Conservation (phyloP, 2,329 filamentous ascomycete species). For the Hymenoscyphus occultus region DNA sequence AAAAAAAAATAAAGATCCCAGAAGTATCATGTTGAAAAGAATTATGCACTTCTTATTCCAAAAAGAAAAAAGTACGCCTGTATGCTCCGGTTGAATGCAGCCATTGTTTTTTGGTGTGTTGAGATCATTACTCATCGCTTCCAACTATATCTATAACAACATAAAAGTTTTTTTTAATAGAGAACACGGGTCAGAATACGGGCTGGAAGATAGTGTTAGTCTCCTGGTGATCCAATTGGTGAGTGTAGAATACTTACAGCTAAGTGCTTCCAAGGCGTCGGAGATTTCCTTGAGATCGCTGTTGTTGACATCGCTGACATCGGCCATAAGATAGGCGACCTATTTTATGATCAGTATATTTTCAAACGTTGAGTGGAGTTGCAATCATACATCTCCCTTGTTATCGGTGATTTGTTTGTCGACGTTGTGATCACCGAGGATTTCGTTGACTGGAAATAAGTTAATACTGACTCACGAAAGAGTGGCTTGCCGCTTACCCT, state of each 20-base stretch:
- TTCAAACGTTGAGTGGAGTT: neutral
- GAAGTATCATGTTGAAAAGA: neutral
- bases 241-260: slow-evolving; percentile 55
- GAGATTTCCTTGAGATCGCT: slow-evolving; percentile 83
- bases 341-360: slow-evolving; percentile 36
- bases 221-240: neutral
- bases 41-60: neutral
- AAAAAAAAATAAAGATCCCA: no score
- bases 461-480: slow-evolving; percentile 19
- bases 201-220: slow-evolving; percentile 30
- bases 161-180: slow-evolving; percentile 29
- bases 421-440: slow-evolving; percentile 92
- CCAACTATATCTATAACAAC: neutral
- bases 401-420: slow-evolving; percentile 99
- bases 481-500: slow-evolving; percentile 49
- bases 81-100: slow-evolving; percentile 30
- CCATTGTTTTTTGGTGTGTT: neutral
- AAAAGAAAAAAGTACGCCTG: slow-evolving; percentile 16
- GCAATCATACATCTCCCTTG: slow-evolving; percentile 71
- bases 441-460: slow-evolving; percentile 73
- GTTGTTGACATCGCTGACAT: slow-evolving; percentile 82
- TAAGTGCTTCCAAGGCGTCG: slow-evolving; percentile 75
- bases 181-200: slow-evolving; percentile 40
- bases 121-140: neutral
- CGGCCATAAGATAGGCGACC: slow-evolving; percentile 95